phyloP scores from a whole-genome alignment of 2,329 filamentous ascomycete species.

The Penicillium brevicompactum region DNA sequence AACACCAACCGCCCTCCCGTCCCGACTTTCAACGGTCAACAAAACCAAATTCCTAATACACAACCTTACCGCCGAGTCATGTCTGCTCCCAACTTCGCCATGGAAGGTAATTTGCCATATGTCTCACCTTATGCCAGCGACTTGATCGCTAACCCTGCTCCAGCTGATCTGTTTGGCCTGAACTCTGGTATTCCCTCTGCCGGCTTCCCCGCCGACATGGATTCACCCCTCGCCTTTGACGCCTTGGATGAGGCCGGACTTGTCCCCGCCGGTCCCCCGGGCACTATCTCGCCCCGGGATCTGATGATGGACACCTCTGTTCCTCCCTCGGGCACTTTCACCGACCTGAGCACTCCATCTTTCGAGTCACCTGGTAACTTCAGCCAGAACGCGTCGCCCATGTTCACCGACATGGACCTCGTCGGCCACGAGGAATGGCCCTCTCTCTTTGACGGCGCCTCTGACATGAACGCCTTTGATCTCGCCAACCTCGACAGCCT shows the following conservation, averaged over 20 bases:
- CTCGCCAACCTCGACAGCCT: conserved; percentile 28
- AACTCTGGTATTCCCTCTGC: conserved; percentile 22
- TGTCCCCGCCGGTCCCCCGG: conserved; percentile 37
- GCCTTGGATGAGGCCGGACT: conserved; percentile 25
- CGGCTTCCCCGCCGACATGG: conserved; percentile 19
- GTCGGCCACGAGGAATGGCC: conserved; percentile 65
- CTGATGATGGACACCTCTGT: conserved; percentile 74
- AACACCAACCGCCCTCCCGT: conserved; percentile 41
- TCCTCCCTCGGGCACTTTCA: conserved; percentile 79
- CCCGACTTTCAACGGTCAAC: conserved; percentile 40
- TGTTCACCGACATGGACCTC: conserved; percentile 64
- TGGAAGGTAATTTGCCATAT: conserved; percentile 41
- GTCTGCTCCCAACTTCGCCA: conserved; percentile 39
- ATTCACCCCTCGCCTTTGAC: conserved; percentile 18
- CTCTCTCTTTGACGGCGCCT: conserved; percentile 56
- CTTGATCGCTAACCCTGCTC: conserved; percentile 16
- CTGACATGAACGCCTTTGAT: conserved; percentile 29
- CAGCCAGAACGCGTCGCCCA: conserved; percentile 75
- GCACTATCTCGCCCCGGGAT: conserved; percentile 83
- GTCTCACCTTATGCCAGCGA: neutral
- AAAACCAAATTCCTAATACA: conserved; percentile 32
- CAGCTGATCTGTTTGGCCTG: conserved; percentile 32
- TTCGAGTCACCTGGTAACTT: conserved; percentile 73
- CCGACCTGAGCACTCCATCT: conserved; percentile 80
- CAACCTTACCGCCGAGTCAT: conserved; percentile 39